Base-by-base conservation (phyloP, 768 basidiomycete genomes). In the Termitomyces heimii region DNA sequence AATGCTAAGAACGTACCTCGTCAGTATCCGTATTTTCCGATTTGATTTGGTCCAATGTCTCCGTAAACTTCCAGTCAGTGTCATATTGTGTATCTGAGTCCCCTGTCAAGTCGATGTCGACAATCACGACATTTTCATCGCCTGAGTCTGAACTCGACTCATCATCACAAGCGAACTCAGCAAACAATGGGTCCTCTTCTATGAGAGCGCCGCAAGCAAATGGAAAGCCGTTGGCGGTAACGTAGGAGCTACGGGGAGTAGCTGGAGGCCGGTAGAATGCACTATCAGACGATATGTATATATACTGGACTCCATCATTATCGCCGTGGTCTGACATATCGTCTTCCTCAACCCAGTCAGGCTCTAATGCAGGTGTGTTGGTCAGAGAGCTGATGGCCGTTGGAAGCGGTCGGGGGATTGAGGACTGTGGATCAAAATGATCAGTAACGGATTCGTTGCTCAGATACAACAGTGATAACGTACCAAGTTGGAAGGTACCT, bases 221-320 rank as follows among this genome's bases (percentile, higher is more conserved):
- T 32, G 63, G 62, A 37, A 60, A 63, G 7, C 66, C 66, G 29
- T 48, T 62, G 42, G 65, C 59, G 68, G 74, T 32, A 66, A 72
- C 55, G 67, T 72, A 48, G 6, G 62, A 65, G 26, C 69, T 66
- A 53, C 65, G 67, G 22, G 66, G 61, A 28, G 70, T 65, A 32
- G 53, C 53, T 29, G 71, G 68, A 32, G 56, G 63, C 24, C 63
- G 68, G 59, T 73, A 74, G 68, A 76, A 78, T 4, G 71, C 72
- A 42, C 71, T 78, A 51, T 71, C 71, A 34, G 61, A 65, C 12
- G 71, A 68, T 47, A 79, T 76, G 51, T 65, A 68, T 49, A 78
- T 64, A 45, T 74, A 73, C 60, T 79, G 77, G 0, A 61, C 59
- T 28, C 62, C 63, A 3, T 67, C 70, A 45, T 68, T 65, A 29